phyloP scores from a whole-genome alignment of 2,329 filamentous ascomycete genomes.

The Fusarium vanettenii region DNA sequence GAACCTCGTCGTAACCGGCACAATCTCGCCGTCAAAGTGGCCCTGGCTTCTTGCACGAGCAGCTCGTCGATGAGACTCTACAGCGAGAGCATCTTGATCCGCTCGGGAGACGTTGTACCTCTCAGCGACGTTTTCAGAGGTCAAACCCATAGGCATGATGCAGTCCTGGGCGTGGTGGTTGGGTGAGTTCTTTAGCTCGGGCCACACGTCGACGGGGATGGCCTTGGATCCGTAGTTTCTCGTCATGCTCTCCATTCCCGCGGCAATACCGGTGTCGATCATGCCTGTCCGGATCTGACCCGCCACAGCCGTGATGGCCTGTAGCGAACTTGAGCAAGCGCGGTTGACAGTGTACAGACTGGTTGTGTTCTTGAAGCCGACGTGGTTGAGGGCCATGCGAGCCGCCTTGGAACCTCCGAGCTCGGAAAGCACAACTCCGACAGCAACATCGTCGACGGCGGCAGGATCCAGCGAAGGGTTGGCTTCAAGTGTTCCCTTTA shows the following conservation, averaged over 20 bases:
- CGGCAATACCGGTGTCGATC: constrained; percentile 81
- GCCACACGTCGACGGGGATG: constrained; percentile 87
- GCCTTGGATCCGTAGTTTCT: constrained; percentile 86
- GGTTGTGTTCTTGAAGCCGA: constrained; percentile 78
- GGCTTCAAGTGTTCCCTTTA: constrained; percentile 61
- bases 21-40: constrained; percentile 81
- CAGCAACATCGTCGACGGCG: constrained; percentile 78
- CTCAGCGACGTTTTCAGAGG: constrained; percentile 86
- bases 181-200: constrained; percentile 71
- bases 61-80: constrained; percentile 78
- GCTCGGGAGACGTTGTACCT: constrained; percentile 78
- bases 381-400: constrained; percentile 90
- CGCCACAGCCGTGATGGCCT: constrained; percentile 79
- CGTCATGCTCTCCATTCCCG: constrained; percentile 97
- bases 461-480: constrained; percentile 78
- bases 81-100: constrained; percentile 88
- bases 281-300: constrained; percentile 80
- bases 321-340: constrained; percentile 83
- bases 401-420: constrained; percentile 91
- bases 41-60: constrained; percentile 76
- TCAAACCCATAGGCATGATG: constrained; percentile 94
- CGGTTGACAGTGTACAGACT: constrained; percentile 89
- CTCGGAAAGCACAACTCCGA: constrained; percentile 91
- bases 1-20: constrained; percentile 79
- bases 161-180: constrained; percentile 82